Evolutionary conservation across 2,329 filamentous ascomycete genomes (phyloP), one percentile per base, ranked within the genome.

Genomic region (Fusarium sp.): DNA sequence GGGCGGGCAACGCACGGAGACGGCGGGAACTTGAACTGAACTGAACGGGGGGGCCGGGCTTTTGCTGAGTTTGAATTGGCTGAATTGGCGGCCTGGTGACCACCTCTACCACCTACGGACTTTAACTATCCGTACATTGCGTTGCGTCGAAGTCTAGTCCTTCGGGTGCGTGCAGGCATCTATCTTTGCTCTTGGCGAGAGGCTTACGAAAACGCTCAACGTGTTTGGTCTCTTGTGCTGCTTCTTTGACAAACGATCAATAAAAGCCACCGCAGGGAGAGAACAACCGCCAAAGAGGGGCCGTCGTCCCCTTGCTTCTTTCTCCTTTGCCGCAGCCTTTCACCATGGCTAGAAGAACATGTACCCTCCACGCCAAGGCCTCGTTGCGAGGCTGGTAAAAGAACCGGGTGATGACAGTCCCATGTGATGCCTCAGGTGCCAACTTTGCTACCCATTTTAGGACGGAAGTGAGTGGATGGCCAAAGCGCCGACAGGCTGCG

Each of bases 381-480:
- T 18, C 29, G 61, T n/a, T 37, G 62, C 65, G 59, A 69, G 67
- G 72, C 54, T 76, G 71, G 61, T 60, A 41, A 57, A 65, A 50
- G 63, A 50, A 54, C 37, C 52, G 33, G 45, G 27, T 65, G 56
- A 66, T 66, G 67, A 69, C 61, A 33, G 52, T 52, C 69, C 73
- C 63, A 73, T 68, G 65, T 72, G 65, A 66, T 76, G 70, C 72
- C 70, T 69, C 63, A 68, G 67, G 65, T 62, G 41, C 65, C 50
- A 39, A 63, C 14, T 61, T 43, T 56, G 27, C 31, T 31, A 50
- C 65, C 43, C 14, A 18, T 33, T 31, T 39, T 22, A 35, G 54
- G 54, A 57, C 24, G 8, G 61, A 59, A 9, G 24, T n/a, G 37
- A 59, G 41, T 11, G 52, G 50, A 24, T 45, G 48, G 31, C 41